Conservation (phyloP, 371 early-diverging fungal species). For the Mortierella sp. region DNA sequence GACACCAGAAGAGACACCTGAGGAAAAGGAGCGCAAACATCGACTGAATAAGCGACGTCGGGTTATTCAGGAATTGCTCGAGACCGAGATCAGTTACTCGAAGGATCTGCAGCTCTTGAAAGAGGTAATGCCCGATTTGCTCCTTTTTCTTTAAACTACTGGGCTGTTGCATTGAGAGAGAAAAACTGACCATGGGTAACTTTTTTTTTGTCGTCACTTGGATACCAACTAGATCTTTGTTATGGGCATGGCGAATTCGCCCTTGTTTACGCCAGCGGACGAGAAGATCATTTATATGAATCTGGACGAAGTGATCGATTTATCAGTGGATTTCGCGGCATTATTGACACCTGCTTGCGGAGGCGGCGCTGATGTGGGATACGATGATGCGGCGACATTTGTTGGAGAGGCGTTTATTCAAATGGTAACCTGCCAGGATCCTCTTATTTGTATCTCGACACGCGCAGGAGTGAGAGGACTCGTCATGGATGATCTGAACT, state of each 20-base stretch:
- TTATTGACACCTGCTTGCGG: conserved; percentile 61
- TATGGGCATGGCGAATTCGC: conserved; percentile 56
- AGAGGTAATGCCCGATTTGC: too few species aligned
- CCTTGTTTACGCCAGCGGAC: conserved; percentile 62
- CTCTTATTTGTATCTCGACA: too few species aligned
- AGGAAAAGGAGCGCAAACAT: conserved; percentile 48
- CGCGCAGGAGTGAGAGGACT: too few species aligned
- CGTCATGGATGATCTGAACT: too few species aligned
- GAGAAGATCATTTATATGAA: conserved; percentile 72
- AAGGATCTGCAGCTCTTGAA: conserved; percentile 73
- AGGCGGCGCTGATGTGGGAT: conserved; percentile 15
- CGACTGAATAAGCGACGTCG: conserved; percentile 57
- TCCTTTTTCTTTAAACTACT: too few species aligned
- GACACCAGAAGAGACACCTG: conserved; percentile 29
- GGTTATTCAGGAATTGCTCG: conserved; percentile 72
- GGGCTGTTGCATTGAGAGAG: background rate
- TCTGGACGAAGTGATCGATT: conserved; percentile 64
- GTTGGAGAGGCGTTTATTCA: conserved; percentile 69
- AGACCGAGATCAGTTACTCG: conserved; percentile 73
- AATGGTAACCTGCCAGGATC: conserved; percentile 58
- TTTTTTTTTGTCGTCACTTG: too few species aligned
- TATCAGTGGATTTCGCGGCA: conserved; percentile 60
- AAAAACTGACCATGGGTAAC: too few species aligned
- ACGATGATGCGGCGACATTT: conserved; percentile 49
- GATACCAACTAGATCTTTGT: conserved; percentile 75